A percentile compares a stretch with the other conserved stretches of the same genome.
Evolutionary conservation across 768 basidiomycete genomes (phyloP).

Genomic region (Hysterangium stoloniferum): DNA sequence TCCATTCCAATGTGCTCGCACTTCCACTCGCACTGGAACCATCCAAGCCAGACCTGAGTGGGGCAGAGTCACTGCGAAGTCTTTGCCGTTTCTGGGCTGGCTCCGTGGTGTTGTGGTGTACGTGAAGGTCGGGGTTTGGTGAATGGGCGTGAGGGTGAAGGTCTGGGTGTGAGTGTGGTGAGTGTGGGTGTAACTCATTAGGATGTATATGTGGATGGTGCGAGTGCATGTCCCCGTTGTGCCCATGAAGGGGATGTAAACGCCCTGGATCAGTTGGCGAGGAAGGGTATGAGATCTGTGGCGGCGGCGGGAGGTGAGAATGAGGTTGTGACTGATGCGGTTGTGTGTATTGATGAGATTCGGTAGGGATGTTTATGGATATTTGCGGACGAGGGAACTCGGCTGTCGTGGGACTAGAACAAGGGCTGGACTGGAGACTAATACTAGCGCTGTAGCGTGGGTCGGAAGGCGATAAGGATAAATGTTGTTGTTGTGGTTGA

Average conservation of each 20-base stretch:
- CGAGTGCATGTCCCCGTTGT: conserved; percentile 24
- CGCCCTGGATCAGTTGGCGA: conserved; percentile 14
- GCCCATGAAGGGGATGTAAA: conserved; percentile 4
- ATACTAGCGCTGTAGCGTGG: too few species aligned
- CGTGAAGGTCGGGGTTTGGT: conserved; percentile 11
- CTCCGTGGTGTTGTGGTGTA: conserved; percentile 49
- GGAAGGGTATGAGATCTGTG: conserved; percentile 19
- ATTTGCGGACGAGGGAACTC: conserved; percentile 28
- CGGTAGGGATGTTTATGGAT: conserved; percentile 20
- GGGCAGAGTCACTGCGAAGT: conserved; percentile 57
- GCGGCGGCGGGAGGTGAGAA: conserved; percentile 34
- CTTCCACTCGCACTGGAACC: too few species aligned
- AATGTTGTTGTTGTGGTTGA: background rate
- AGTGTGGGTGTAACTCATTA: background rate
- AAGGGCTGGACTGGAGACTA: too few species aligned
- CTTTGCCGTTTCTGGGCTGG: conserved; percentile 22
- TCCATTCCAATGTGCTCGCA: too few species aligned
- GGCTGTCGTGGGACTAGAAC: conserved; percentile 35
- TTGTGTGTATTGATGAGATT: conserved; percentile 34
- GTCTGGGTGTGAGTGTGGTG: conserved; percentile 16
- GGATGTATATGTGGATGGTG: conserved; percentile 28
- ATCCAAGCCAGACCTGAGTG: conserved; percentile 45
- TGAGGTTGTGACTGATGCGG: conserved; percentile 41
- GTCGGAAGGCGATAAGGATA: too few species aligned
- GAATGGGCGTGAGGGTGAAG: conserved; percentile 25